Evolutionary conservation across 1,284 basidiomycete genomes (phyloP).

Genomic region (Quambalaria eucalypti): DNA sequence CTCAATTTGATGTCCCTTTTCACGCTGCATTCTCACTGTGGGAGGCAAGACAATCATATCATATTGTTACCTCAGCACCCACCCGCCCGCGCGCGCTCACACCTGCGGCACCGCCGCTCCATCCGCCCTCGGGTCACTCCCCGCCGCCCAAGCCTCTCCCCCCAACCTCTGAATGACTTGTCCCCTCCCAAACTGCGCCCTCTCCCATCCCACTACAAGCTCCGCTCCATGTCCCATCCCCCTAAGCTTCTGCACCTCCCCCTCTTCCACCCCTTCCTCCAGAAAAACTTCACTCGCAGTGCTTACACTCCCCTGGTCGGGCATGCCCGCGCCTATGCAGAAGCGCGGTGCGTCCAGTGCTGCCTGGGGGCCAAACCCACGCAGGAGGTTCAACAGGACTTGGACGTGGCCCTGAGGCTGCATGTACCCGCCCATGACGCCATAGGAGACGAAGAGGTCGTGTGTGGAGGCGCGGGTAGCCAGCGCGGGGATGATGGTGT

Average conservation of each 20-base stretch:
- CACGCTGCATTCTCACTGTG: too few relatives aligned
- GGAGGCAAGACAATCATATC: too few relatives aligned
- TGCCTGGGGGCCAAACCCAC: slow-evolving; percentile 60
- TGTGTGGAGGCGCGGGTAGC: slow-evolving; percentile 59
- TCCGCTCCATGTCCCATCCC: slow-evolving; percentile 79
- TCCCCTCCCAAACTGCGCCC: slow-evolving; percentile 78
- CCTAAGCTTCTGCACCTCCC: slow-evolving; percentile 46
- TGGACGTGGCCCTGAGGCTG: slow-evolving; percentile 87
- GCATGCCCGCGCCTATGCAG: slow-evolving; percentile 77
- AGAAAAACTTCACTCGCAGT: slow-evolving; percentile 78
- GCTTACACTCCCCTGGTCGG: slow-evolving; percentile 59
- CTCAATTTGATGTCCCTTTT: too few relatives aligned
- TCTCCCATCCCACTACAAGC: slow-evolving; percentile 56
- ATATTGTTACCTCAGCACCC: too few relatives aligned
- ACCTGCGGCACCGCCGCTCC: slow-evolving; percentile 36
- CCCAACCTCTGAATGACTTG: slow-evolving; percentile 47
- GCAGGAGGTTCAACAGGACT: slow-evolving; percentile 78
- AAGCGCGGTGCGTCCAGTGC: slow-evolving; percentile 82
- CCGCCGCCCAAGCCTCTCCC: slow-evolving; percentile 67
- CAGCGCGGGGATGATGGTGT: slow-evolving; percentile 90
- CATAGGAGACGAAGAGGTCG: slow-evolving; percentile 77
- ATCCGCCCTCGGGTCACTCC: slow-evolving; percentile 71
- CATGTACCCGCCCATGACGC: slow-evolving; percentile 91
- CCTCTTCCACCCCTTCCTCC: slow-evolving; percentile 70
- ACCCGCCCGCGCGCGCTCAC: too few relatives aligned